Percentiles rank a stretch among this genome's conserved stretches.
Evolutionary conservation across 768 basidiomycete genomes (phyloP).

Genomic region (Pulveroboletus sp.): DNA sequence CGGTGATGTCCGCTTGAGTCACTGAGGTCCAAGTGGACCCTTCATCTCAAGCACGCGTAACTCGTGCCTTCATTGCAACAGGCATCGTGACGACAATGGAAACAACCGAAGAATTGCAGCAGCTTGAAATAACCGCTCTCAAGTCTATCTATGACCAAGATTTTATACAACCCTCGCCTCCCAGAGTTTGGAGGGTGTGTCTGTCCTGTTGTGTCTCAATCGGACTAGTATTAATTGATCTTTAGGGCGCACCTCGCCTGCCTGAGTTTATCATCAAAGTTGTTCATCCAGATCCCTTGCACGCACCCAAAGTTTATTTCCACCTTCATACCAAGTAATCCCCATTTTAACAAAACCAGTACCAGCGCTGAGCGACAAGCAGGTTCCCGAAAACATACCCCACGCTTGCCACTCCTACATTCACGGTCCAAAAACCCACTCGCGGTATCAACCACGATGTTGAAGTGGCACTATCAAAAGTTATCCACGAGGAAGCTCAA

Average conservation of each 20-base stretch:
- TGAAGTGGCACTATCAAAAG: slow-evolving; percentile 52
- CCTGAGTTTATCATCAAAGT: slow-evolving; percentile 79
- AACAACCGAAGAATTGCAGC: slow-evolving; percentile 64
- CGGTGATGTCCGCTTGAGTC: slow-evolving; percentile 70
- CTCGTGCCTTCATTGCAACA: slow-evolving; percentile 19
- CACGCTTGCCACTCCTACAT: slow-evolving; percentile 62
- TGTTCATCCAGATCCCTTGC: slow-evolving; percentile 56
- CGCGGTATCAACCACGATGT: slow-evolving; percentile 59
- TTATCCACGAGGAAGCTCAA: slow-evolving; percentile 65
- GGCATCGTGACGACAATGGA: slow-evolving; percentile 49
- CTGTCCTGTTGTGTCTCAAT: slow-evolving; percentile 7
- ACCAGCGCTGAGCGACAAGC: slow-evolving; percentile 1
- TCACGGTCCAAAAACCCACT: slow-evolving; percentile 64
- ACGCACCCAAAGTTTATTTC: slow-evolving; percentile 58
- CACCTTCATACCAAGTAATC: slow-evolving; percentile 67
- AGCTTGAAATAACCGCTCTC: slow-evolving; percentile 72
- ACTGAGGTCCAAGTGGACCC: slow-evolving; percentile 65
- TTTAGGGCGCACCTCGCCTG: slow-evolving; percentile 62
- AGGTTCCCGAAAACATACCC: slow-evolving; percentile 87
- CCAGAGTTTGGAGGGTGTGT: slow-evolving; percentile 79
- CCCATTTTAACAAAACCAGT: slow-evolving; percentile 12
- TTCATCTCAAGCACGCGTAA: slow-evolving; percentile 54
- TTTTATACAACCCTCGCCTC: slow-evolving; percentile 69
- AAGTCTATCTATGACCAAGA: slow-evolving; percentile 80
- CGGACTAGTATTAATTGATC: slow-evolving; percentile 4